Percentiles rank a stretch among this genome's conserved stretches.
Conservation (phyloP, 768 basidiomycete species). For the Stropharia rugosoannulata region DNA sequence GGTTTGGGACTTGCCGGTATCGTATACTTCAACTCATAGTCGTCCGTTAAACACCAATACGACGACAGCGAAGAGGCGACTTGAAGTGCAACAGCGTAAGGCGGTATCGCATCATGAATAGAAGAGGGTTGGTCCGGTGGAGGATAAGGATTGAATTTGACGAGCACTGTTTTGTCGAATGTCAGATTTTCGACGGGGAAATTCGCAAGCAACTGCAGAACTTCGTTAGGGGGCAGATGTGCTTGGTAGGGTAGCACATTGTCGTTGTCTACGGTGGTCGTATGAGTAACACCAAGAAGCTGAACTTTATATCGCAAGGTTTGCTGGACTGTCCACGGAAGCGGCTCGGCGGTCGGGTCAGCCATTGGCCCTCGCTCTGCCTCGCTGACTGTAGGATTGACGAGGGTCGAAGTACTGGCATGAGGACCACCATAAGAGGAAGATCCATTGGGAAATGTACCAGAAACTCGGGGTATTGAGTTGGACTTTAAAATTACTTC, state of each 20-base stretch:
- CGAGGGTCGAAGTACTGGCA: constrained; percentile 11
- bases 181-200: constrained; percentile 44
- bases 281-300: constrained; percentile 56
- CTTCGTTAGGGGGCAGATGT: constrained; percentile 49
- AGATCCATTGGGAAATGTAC: background rate
- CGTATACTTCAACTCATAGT: constrained; percentile 61
- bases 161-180: constrained; percentile 37
- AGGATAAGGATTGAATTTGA: constrained; percentile 54
- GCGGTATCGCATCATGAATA: constrained; percentile 55
- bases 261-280: constrained; percentile 49
- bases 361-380: constrained; percentile 22
- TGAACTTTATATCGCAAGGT: constrained; percentile 66
- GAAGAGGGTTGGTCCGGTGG: constrained; percentile 18
- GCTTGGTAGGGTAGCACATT: constrained; percentile 77
- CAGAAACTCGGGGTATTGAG: constrained; percentile 28
- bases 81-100: constrained; percentile 72
- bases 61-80: constrained; percentile 61
- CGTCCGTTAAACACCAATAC: constrained; percentile 74
- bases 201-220: constrained; percentile 48
- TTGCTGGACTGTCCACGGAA: constrained; percentile 61
- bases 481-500: constrained; percentile 50
- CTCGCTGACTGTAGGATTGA: constrained; percentile 9
- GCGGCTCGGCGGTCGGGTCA: constrained; percentile 18
- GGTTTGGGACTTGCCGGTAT: constrained; percentile 28
- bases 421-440: background rate